phyloP scores from a whole-genome alignment of 495 filamentous ascomycete species.

The Thozetella sp. region DNA sequence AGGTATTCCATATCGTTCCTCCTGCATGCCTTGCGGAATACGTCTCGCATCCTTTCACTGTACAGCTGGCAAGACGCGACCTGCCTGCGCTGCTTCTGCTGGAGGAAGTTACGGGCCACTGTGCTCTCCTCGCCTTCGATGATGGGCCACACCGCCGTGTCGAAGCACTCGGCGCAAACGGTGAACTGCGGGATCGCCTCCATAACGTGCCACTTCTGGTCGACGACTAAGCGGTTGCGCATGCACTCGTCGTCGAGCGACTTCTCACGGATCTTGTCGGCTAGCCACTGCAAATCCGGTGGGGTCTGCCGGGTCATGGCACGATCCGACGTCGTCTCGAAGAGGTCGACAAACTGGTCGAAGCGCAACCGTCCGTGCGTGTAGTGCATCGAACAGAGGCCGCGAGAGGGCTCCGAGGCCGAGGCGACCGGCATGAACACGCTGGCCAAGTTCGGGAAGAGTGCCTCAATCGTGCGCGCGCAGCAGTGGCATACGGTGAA shows the following conservation, averaged over 20 bases:
- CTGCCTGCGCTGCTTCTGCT: constrained; percentile 42
- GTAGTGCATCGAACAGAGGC: constrained; percentile 40
- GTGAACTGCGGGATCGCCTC: constrained; percentile 36
- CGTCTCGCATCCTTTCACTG: constrained; percentile 69
- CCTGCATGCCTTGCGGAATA: constrained; percentile 61
- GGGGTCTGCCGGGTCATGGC: constrained; percentile 25
- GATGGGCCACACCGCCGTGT: constrained; percentile 67
- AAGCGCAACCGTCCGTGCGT: constrained; percentile 38
- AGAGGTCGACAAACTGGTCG: constrained; percentile 38
- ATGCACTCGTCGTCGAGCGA: constrained; percentile 35
- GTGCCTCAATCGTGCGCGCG: constrained; percentile 35
- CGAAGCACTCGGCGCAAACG: constrained; percentile 60
- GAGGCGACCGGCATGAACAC: constrained; percentile 35
- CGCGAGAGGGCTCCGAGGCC: constrained; percentile 29
- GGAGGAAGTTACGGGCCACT: constrained; percentile 60
- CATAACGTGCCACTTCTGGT: constrained; percentile 40
- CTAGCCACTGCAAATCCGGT: constrained; percentile 35
- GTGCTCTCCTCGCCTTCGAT: constrained; percentile 43
- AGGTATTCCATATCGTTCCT: constrained; percentile 59
- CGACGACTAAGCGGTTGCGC: constrained; percentile 20
- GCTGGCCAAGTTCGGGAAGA: constrained; percentile 43
- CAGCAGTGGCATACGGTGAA: constrained; percentile 44
- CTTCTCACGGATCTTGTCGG: constrained; percentile 31
- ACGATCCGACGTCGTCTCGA: constrained; percentile 39
- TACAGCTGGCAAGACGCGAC: constrained; percentile 72